phyloP scores from a whole-genome alignment of 768 basidiomycete species.

The Kockovaella imperatae region DNA sequence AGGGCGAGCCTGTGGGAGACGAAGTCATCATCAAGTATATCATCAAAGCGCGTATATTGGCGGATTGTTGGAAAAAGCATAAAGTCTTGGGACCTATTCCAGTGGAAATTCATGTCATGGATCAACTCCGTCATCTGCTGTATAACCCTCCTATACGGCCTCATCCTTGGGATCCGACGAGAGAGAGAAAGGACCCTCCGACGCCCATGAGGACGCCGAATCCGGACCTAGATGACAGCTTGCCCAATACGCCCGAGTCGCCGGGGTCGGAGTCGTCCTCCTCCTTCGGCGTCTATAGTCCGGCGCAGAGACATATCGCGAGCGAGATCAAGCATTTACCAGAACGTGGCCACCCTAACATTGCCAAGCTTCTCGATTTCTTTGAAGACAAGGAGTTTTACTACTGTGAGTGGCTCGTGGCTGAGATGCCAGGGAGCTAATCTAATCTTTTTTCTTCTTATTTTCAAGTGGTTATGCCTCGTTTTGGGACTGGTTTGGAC shows the following conservation, averaged over 20 bases:
- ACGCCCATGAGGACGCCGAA: background rate
- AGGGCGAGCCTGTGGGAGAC: conserved; percentile 69
- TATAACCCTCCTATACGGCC: conserved; percentile 58
- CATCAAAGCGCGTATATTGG: conserved; percentile 95
- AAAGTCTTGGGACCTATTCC: conserved; percentile 90
- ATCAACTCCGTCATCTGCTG: conserved; percentile 42
- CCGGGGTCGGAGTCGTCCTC: conserved; percentile 2
- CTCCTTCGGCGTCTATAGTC: conserved; percentile 2
- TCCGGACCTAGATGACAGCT: background rate
- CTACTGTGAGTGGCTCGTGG: conserved; percentile 56
- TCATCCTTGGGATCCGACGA: conserved; percentile 70
- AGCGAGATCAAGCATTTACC: conserved; percentile 28
- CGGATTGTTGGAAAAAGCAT: conserved; percentile 98
- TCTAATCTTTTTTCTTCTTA: background rate
- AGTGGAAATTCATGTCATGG: conserved; percentile 63
- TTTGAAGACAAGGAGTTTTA: conserved; percentile 96
- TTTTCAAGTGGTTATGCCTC: conserved; percentile 60
- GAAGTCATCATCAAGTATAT: conserved; percentile 93
- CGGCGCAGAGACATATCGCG: conserved; percentile 31
- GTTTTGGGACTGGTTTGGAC: conserved; percentile 57
- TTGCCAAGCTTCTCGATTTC: conserved; percentile 88
- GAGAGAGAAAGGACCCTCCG: background rate
- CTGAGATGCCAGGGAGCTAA: background rate
- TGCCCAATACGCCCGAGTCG: conserved; percentile 14
- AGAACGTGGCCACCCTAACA: conserved; percentile 77